Base-by-base conservation (phyloP, 2,329 filamentous ascomycete genomes). In the Dactylellina drechsleri region DNA sequence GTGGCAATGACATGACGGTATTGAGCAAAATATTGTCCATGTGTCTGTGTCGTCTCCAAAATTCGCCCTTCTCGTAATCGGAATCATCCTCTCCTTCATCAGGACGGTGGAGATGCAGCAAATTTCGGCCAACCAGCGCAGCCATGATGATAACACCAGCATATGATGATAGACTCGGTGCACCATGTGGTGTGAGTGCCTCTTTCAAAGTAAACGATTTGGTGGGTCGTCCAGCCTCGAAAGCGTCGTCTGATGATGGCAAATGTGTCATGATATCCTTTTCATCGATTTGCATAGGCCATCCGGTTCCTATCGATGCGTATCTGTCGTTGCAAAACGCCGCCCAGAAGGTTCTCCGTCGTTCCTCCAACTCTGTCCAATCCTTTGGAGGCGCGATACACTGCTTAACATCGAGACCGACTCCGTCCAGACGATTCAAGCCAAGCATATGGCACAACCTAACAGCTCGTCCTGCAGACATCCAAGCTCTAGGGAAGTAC, bases 401-500 rank as follows among this genome's bases (percentile, higher is more conserved):
- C 81, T 97, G 93, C 82, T 98, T 98, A 28, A 97, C 93, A 78
- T 98, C 93, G 54, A 97, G 82, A 0, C 91, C 92, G 2, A 84
- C 82, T 4, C 92, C 92, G 80, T 98, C 95, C 57, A 97, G 82
- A 75, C 93, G 89, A 82, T 98, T 92, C 41, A 98, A 83, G 7
- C 94, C 92, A 84, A 97, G 92, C 94, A 98, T 97, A 80, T 96
- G 90, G 59, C 88, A 88, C 64, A 98, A 83, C 59, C 94, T 87
- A n/a, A 90, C 88, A 3, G 91, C 91, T 76, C 91, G 86, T 20
- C 94, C 95, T 1, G 92, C 90, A 78, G 92, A 97, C 83, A 97
- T 88, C 95, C 95, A 98, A 0, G 95, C 95, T 77, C 95, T 86
- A 0, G 95, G 94, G 79, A 98, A 98, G 81, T 93, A 96, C 92